Percentiles rank a stretch among this genome's conserved stretches.
phyloP scores from a whole-genome alignment of 139 green algal genomes.

The Spirogloea muscicola region DNA sequence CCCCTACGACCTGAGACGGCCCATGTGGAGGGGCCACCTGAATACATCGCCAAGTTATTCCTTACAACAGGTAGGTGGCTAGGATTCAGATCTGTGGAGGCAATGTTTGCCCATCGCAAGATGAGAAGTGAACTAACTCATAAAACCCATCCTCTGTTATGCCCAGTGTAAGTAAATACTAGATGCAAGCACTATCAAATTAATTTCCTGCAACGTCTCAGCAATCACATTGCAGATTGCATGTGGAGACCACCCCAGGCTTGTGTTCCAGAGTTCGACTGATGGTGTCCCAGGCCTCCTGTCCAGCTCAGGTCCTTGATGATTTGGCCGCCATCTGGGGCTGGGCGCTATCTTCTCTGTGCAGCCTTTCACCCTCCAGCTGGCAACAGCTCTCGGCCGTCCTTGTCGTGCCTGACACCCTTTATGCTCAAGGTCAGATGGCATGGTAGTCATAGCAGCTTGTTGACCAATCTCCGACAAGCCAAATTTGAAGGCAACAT shows the following conservation, averaged over 20 bases:
- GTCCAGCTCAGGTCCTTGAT: conserved; percentile 7
- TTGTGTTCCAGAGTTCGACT: too few relatives aligned
- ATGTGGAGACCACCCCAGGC: too few relatives aligned
- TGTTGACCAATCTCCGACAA: too few relatives aligned
- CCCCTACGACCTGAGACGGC: conserved; percentile 26
- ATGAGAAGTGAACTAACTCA: not conserved
- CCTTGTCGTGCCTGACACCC: conserved; percentile 21
- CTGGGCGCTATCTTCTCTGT: not conserved
- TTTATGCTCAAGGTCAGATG: conserved; percentile 3
- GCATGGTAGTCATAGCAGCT: too few relatives aligned
- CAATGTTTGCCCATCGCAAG: not conserved
- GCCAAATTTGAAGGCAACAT: not conserved
- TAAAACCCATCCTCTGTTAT: not conserved
- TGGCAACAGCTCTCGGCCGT: conserved; percentile 4
- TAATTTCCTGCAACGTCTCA: too few relatives aligned
- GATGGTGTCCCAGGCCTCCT: not conserved
- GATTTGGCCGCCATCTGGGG: conserved; percentile 29
- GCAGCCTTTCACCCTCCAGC: not conserved
- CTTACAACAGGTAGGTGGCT: conserved; percentile 11
- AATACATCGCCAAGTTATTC: conserved; percentile 23
- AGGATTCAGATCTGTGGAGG: not conserved
- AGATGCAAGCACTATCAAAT: too few relatives aligned
- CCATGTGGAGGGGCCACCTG: conserved; percentile 27
- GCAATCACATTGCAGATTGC: too few relatives aligned
- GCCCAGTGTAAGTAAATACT: too few relatives aligned